Evolutionary conservation across 208 protist genomes (phyloP).

Genomic region (Phytomonas francai): DNA sequence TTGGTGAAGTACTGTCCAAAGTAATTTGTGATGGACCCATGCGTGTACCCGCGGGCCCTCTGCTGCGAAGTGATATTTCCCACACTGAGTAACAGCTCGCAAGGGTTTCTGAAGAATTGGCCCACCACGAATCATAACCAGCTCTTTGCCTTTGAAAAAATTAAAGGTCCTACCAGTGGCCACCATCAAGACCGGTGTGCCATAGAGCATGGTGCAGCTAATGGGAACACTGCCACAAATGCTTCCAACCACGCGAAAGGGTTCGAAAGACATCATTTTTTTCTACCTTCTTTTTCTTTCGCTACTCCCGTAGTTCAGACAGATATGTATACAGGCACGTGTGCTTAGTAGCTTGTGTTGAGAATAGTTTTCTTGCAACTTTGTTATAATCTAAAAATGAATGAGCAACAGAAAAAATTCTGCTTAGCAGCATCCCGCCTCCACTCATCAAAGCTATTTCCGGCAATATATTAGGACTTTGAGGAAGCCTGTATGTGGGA

Average conservation of each 20-base stretch:
- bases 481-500: background rate
- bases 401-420: background rate
- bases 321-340: background rate
- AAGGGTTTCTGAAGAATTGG: constrained; percentile 52
- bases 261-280: constrained; percentile 61
- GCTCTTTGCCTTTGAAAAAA: constrained; percentile 75
- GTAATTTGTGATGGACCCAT: constrained; percentile 72
- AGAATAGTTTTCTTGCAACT: background rate
- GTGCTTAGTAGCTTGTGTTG: background rate
- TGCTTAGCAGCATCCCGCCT: background rate
- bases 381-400: background rate
- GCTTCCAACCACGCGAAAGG: constrained; percentile 78
- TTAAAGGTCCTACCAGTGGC: constrained; percentile 75
- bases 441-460: background rate
- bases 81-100: constrained; percentile 60
- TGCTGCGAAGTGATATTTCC: constrained; percentile 71
- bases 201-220: constrained; percentile 66
- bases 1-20: constrained; percentile 58
- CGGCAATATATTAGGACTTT: background rate
- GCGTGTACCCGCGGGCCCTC: constrained; percentile 72
- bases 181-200: constrained; percentile 70
- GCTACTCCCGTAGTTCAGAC: background rate
- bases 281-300: background rate
- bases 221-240: constrained; percentile 67
- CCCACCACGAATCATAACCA: constrained; percentile 75